Evolutionary conservation across 1,284 basidiomycete species (phyloP).

Genomic region (Cryptococcus sp.): DNA sequence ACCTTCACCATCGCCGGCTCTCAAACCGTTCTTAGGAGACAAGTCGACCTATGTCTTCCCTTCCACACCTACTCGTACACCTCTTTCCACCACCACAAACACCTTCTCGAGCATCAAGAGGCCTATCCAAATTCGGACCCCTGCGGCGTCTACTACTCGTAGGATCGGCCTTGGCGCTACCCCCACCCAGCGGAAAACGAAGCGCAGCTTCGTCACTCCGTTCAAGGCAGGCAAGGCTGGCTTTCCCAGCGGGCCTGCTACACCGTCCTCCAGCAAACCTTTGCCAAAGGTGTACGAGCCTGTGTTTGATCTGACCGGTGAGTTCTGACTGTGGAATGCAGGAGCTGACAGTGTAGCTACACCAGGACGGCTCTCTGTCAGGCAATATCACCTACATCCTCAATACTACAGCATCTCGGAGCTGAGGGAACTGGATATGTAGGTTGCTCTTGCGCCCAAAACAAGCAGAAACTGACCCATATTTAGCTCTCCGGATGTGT

Average conservation of each 20-base stretch:
- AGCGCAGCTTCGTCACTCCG: slow-evolving; percentile 40
- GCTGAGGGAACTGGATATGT: slow-evolving; percentile 63
- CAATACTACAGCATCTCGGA: slow-evolving; percentile 57
- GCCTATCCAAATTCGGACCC: slow-evolving; percentile 31
- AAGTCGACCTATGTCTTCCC: neutral
- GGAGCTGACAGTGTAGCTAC: slow-evolving; percentile 19
- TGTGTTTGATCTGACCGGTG: slow-evolving; percentile 45
- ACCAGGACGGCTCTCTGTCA: slow-evolving; percentile 24
- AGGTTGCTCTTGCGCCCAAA: slow-evolving; percentile 35
- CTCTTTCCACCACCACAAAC: slow-evolving; percentile 30
- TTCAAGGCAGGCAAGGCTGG: slow-evolving; percentile 31
- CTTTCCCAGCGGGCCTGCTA: neutral
- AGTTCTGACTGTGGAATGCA: slow-evolving; percentile 10
- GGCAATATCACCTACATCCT: slow-evolving; percentile 53
- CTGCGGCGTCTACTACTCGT: slow-evolving; percentile 22
- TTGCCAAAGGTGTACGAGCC: slow-evolving; percentile 5
- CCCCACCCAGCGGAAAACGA: slow-evolving; percentile 17
- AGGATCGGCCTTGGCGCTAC: slow-evolving; percentile 44
- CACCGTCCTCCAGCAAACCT: neutral
- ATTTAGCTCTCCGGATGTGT: slow-evolving; percentile 55
- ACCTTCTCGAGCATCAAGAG: slow-evolving; percentile 19
- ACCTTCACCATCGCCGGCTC: neutral
- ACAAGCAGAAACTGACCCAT: neutral
- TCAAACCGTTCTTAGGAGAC: slow-evolving; percentile 1
- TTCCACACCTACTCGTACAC: slow-evolving; percentile 24